Evolutionary conservation across 169 alveolate species (phyloP), one percentile per base, ranked within the genome.

Genomic region (Miamiensis avidus): DNA sequence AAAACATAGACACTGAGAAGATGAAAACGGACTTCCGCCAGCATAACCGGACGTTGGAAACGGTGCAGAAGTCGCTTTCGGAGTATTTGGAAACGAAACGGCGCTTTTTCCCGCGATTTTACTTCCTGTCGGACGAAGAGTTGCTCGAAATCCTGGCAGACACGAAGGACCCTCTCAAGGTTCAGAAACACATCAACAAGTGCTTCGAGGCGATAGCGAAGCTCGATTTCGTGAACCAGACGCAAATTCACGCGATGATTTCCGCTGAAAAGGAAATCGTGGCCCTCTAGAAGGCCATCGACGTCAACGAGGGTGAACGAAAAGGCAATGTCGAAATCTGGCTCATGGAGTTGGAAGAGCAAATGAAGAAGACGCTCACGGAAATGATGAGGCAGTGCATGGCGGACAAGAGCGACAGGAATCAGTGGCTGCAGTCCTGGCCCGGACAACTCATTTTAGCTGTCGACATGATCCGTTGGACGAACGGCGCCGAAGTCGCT

Each of bases 261-360:
- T 93, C 98, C 30, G 92, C 98, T 20, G 98, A 96, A 91, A 96
- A 91, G 82, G 98, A 96, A 82, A 83, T 73, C 1, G 94, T 97
- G 27, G 82, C 82, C 25, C 90, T 95, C 49, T 87, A 87, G 11
- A 86, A 88, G 29, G 83, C 89, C 74, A 89, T 96, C 29, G 91
- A 94, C 87, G 96, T 92, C 1, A 93, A 88, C 34, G 96, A 92
- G 78, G 95, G 94, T 26, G 95, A 93, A 29, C 92, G 93, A 34
- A 89, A 95, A 76, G 98, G 98, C 20, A 93, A 95, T 82, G 97
- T 96, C 31, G 98, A 96, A 88, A 94, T 89, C n/a, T 96, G 98
- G 98, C 78, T 95, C 34, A 92, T 91, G n/a, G 96, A 94, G 77
- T 87, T 91, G 28, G 98, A 96, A 79, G 79, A 85, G 74, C 84